Base-by-base conservation (phyloP, 2,329 filamentous ascomycete species). In the Monilinia vaccinii-corymbosi region DNA sequence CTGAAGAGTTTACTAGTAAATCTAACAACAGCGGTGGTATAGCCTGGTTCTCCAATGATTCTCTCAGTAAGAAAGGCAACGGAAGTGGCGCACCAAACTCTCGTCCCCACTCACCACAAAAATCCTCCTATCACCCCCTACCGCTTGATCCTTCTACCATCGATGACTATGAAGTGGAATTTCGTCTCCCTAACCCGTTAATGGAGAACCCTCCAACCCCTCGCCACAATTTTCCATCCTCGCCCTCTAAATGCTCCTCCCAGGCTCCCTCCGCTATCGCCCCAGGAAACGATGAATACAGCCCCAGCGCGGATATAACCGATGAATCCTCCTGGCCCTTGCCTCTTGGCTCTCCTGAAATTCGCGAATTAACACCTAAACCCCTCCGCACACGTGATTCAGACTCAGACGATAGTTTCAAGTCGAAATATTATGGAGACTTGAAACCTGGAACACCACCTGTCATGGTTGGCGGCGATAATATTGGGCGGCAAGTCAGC, bases 401-500 rank as follows among this genome's bases (percentile, higher is more conserved):
- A 1, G 46, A 23, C 4, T 42, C 55, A 50, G 45, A 42, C 21
- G 59, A 62, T 50, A 58, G 58, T 18, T 83, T 84, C 69, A 80
- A 76, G 67, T 71, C 79, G 11, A 81, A 81, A 68, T 77, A 80
- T n/a, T 86, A 86, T 64, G 81, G 81, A n/a, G 77, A 81, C 52
- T 73, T 85, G 49, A 79, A 76, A 66, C 68, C 78, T 4, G 78
- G 73, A 0, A 81, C 80, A 7, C 79, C 81, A 32, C 83, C 82
- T 0, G 69, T 83, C 16, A 76, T 82, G 64, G 69, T 84, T 14
- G 79, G 78, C 16, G 61, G 50, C 9, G 64, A 62, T 13, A 67
- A 82, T 50, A 32, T 21, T 32, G 28, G 38, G 18, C 51, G 51
- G 18, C 82, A 85, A 69, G 76, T 84, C 5, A 84, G 81, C 14